Evolutionary conservation across 306 rosid species (phyloP), one percentile per base, ranked within the genome.

Genomic region (Pterocarpus macrocarpus): DNA sequence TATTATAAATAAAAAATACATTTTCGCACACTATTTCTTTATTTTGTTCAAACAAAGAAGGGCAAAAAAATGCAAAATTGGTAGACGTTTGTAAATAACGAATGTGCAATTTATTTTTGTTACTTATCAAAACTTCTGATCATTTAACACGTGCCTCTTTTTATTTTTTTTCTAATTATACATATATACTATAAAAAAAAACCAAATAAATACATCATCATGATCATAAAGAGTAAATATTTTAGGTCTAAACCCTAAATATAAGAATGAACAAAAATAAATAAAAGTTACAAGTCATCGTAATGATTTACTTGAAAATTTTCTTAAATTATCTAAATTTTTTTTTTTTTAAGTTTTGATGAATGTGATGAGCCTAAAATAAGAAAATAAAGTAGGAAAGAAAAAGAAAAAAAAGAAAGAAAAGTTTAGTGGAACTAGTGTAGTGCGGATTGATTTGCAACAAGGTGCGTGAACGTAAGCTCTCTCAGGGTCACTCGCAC

Each of bases 401-500:
- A 3, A 50, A 3, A 14, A 50, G 5, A 50, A 3, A 12, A 50
- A 50, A 3, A 41, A 16, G 47, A 41, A 16, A n/a, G 5, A 17
- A 4, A 38, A 65, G 45, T 0, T 43, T 7, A 43, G 8, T 43
- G 47, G 47, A 6, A 43, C 8, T 5, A 43, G 47, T 22, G 1
- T 22, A 22, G 7, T 10, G 5, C 2, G 14, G 50, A 8, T 65
- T 15, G 56, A 64, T 17, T 67, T 67, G 75, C 13, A 0, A 2
- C 38, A 55, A 67, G 75, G 82, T 78, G 68, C 84, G 84, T 80
- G 79, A 49, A 71, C 66, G 79, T 11, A 80, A 79, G 11, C 59
- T 2, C 10, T 8, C 64, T 52, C 14, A 80, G 69, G 11, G 49
- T 2, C 10, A 3, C 64, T 52, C 14, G 8, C 34, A 8, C 36